phyloP scores from a whole-genome alignment of 257 asterid species.

The Fraxinus cuspidata region DNA sequence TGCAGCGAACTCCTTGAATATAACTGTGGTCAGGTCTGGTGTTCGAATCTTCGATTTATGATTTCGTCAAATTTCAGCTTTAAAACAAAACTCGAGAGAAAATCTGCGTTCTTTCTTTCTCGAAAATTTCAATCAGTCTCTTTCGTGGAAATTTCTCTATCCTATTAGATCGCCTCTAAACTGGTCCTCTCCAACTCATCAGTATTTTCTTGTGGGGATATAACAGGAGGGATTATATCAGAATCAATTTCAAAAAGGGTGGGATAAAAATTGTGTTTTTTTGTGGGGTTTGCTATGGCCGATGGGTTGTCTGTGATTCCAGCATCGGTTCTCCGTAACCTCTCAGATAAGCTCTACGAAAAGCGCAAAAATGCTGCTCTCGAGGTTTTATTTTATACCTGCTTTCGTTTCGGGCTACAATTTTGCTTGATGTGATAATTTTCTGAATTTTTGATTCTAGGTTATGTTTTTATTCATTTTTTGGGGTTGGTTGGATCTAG shows the following conservation, averaged over 20 bases:
- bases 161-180: conserved; percentile 46
- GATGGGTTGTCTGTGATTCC: conserved; percentile 78
- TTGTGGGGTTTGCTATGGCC: conserved; percentile 69
- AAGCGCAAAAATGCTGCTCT: conserved; percentile 98
- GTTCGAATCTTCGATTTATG: neutral
- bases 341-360: conserved; percentile 95
- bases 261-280: conserved; percentile 14
- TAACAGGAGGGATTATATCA: neutral
- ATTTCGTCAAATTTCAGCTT: neutral
- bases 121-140: conserved; percentile 5
- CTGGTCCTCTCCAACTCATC: conserved; percentile 22
- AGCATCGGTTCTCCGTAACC: conserved; percentile 86
- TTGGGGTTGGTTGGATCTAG: conserved; percentile 55
- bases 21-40: neutral
- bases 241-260: neutral
- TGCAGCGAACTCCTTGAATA: neutral
- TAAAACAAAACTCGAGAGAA: neutral
- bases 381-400: conserved; percentile 51
- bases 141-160: conserved; percentile 22
- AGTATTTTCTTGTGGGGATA: neutral
- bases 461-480: neutral
- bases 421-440: neutral
- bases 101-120: neutral
- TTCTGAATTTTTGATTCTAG: conserved; percentile 1
- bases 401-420: neutral